Base-by-base conservation (phyloP, 352 stramenopile genomes). In the Pythium dissotocum region DNA sequence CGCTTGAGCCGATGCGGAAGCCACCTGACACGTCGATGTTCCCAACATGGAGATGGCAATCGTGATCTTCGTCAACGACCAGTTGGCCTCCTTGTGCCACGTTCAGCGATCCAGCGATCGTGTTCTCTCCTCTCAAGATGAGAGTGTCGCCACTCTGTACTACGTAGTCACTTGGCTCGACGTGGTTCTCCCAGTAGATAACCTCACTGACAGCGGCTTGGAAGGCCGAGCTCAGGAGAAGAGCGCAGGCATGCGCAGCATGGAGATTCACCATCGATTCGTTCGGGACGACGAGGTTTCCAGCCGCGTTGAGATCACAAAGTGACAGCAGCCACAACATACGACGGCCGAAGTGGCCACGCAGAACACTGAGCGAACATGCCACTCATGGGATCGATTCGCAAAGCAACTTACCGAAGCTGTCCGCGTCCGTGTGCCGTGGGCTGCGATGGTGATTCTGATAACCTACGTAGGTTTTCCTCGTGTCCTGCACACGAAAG, bases 1-100 rank as follows among this genome's bases (percentile, higher is more conserved):
- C 53, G 2, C 48, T 57, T 0, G 51, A 65, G 5, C 78, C 80
- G 35, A 89, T 76, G 8, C 61, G 18, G 28, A 88, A 76, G 6
- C 53, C 55, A 0, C 76, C 76, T 6, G 16, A 49, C 35, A 83
- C 65, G 33, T 83, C 73, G 38, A 83, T 61, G 38, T 69, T 77
- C 5, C 61, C 72, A 4, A 80, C 57, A 9, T 61, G 40, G 1
- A 83, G 33, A 44, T 58, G 61, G 16, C 63, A 55, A 21, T 83
- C 72, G 21, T n/a, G 16, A 0, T 18, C 30, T 12, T 58, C 44
- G 33, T 83, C 70, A 6, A 79, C 58, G 3, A 57, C 52, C 26
- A 83, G 52, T 8, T 56, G 33, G 0, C 36, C 72, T 26, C 70
- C 76, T 1, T 53, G 33, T 2, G 62, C 54, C 13, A 83, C 61